A percentile compares a stretch with the other conserved stretches of the same genome.
These are phyloP conservation scores for Phytopythium litorale DNA, from an alignment of 352 stramenopile genomes.

Conservation along the genomic window DNA sequence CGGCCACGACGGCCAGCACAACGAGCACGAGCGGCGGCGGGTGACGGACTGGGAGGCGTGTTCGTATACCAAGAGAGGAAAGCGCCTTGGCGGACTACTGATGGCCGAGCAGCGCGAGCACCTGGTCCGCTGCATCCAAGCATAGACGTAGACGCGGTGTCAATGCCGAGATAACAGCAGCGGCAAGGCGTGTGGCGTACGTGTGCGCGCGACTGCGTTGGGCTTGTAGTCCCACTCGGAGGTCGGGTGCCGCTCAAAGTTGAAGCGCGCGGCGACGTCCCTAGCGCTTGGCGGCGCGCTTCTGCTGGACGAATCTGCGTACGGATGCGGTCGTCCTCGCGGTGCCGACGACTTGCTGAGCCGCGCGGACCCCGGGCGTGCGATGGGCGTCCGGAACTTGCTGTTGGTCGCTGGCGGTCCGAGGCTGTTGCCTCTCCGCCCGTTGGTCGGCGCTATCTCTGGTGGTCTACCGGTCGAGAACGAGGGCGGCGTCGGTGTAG, in stretches of 20 bases:
- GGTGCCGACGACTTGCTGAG: slow-evolving; percentile 10
- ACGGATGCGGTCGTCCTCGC: slow-evolving; percentile 8
- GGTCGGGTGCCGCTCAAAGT: slow-evolving; percentile 55
- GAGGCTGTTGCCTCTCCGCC: neutral
- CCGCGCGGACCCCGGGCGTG: slow-evolving; percentile 10
- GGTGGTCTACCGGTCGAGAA: neutral
- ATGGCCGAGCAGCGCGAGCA: slow-evolving; percentile 49
- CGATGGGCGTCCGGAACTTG: slow-evolving; percentile 31
- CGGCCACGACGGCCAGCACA: neutral
- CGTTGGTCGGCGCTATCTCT: neutral
- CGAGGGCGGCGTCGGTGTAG: neutral
- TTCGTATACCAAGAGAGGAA: neutral
- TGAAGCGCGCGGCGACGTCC: slow-evolving; percentile 17
- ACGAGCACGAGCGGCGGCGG: slow-evolving; percentile 3
- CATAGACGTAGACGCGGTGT: neutral
- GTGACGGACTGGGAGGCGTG: neutral
- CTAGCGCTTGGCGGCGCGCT: slow-evolving; percentile 1
- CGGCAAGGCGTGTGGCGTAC: slow-evolving; percentile 22
- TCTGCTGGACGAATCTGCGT: slow-evolving; percentile 11
- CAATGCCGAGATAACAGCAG: neutral
- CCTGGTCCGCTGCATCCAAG: slow-evolving; percentile 35
- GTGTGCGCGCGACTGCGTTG: slow-evolving; percentile 34
- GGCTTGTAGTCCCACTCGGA: slow-evolving; percentile 60
- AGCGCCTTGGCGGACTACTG: slow-evolving; percentile 5
- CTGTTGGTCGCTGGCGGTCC: slow-evolving; percentile 9